Base-by-base conservation (phyloP, 2,329 filamentous ascomycete species). In the Phaeoacremonium minimum region DNA sequence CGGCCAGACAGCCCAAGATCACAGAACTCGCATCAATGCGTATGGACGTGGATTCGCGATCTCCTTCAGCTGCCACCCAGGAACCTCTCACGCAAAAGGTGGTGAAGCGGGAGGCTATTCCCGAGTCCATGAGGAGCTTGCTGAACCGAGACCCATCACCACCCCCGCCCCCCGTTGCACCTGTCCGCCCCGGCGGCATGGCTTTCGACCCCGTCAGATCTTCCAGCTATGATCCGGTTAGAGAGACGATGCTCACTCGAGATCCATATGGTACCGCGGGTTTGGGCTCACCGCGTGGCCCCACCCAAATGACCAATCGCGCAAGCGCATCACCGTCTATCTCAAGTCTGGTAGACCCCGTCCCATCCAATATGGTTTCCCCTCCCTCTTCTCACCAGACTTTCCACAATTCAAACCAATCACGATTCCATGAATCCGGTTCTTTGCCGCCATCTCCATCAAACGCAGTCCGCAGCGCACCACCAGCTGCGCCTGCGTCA, bases 251-350 rank as follows among this genome's bases (percentile, higher is more conserved):
- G 55, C 51, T 75, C 31, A 50, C 71, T 46, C 64, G 73, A 56
- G 62, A 75, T 60, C 54, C 70, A 45, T 64, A 67, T 33, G 61
- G 63, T 39, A 66, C 66, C 7, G 65, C 57, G 16, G 48, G 71
- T 4, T 55, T 72, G 37, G 67, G 66, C 19, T 79, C 76, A 7
- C 76, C 75, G n/a, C 67, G 71, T 32, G 60, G 57, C 4, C 60
- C 63, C 11, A 51, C 61, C 33, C 58, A 61, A n/a, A 34, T 63
- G 4, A 52, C 75, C 36, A 83, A 85, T 60, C 79, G 85, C 37
- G 85, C 87, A n/a, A 91, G 86, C 55, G 85, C 85, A 28, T 96
- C 91, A 5, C 90, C 91, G 2, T 91, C 91, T 4, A 95, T 96
- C 48, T 84, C 88, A 6, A 95, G 87, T 61, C 74, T 96, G 39